Evolutionary conservation across 2,329 filamentous ascomycete species (phyloP), one percentile per base, ranked within the genome.

Genomic region (Pyrenophora tritici-repentis): DNA sequence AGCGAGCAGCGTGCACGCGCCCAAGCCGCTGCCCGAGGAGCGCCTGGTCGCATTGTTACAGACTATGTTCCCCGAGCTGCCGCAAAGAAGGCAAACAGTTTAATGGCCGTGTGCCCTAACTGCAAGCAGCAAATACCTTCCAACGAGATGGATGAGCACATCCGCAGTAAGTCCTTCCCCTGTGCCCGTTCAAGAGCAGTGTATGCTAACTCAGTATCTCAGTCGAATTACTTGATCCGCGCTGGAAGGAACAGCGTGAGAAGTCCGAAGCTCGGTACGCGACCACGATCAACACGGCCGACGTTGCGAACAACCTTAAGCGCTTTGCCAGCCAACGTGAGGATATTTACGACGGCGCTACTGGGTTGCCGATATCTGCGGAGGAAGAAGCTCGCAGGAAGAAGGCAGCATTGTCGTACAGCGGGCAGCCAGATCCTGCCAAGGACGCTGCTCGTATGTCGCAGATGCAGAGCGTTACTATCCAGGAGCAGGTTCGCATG

Each of bases 231-330:
- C 83, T 97, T 52, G 93, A 97, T 71, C 93, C 93, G 0, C 85
- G 89, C 52, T 97, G 93, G 92, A 96, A 96, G 72, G 92, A 97
- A 71, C 92, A 97, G 72, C 91, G 91, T 62, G 89, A 90, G 50
- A 96, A 96, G 72, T 86, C 90, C 13, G 91, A 96, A 38, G 86
- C 89, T 10, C 87, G 93, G 56, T 90, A 88, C 58, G 85, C 90
- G 1, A 92, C 89, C 0, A 95, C 91, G 8, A 97, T 96, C 65
- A 90, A 88, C 1, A 93, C 90, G 3, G 85, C 83, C 29, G 93
- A 97, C 63, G 91, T 96, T 38, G 92, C 91, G 43, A 92, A 91
- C 72, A 97, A 97, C 71, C 83, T 97, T 57, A 97, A 97, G 79
- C 87, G 93, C n/a, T 81, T 97, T 43, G 91, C 92, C 18, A 92